phyloP scores from a whole-genome alignment of 129 eudicot species.

The Calendula officinalis region DNA sequence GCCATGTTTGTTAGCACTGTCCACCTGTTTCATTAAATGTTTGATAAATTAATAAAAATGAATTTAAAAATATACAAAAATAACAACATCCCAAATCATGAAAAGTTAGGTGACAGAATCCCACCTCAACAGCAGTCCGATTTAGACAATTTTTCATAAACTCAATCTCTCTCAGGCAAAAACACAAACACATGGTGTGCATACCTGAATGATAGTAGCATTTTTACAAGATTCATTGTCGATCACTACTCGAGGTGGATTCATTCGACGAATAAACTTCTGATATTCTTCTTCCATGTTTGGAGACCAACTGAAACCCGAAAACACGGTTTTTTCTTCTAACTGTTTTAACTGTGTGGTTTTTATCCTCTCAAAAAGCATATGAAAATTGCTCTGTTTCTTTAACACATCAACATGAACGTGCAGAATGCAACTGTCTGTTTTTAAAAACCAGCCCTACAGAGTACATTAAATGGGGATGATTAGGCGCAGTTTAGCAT shows the following conservation, averaged over 20 bases:
- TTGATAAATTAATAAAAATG: constrained; percentile 4
- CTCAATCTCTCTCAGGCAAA: not conserved
- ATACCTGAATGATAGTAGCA: constrained; percentile 88
- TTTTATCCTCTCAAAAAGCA: constrained; percentile 4
- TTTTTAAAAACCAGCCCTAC: constrained; percentile 17
- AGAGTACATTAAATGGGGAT: constrained; percentile 21
- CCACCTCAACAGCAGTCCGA: constrained; percentile 3
- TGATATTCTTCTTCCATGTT: constrained; percentile 91
- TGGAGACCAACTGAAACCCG: constrained; percentile 34
- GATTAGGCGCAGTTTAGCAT: constrained; percentile 43
- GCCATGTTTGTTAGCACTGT: constrained; percentile 95
- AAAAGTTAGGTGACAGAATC: constrained; percentile 15
- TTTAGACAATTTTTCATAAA: not conserved
- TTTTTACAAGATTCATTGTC: constrained; percentile 79
- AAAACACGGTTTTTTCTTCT: not conserved
- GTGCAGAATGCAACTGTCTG: constrained; percentile 39
- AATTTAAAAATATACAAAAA: not conserved
- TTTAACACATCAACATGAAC: constrained; percentile 31
- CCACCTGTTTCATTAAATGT: constrained; percentile 59
- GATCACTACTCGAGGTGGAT: constrained; percentile 94
- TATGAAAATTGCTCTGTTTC: constrained; percentile 1
- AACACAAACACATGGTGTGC: constrained; percentile 5
- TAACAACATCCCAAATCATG: not conserved
- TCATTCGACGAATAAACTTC: constrained; percentile 89
- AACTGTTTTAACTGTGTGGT: not conserved